Conservation (phyloP, 371 early-diverging fungal species). For the Mucor saturninus region DNA sequence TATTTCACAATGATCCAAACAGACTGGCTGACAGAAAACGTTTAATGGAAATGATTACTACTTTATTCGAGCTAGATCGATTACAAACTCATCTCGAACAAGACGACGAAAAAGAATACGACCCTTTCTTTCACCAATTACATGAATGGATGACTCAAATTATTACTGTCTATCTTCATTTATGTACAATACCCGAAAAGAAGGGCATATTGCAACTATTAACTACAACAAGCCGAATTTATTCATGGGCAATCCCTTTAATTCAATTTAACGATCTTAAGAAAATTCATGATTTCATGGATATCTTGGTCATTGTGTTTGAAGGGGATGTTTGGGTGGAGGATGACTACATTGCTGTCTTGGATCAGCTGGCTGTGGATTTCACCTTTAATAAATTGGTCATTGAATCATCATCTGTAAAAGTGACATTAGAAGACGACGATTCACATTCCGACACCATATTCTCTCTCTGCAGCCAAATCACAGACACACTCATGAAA, state of each 20-base stretch:
- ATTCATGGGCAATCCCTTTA: conserved; percentile 60
- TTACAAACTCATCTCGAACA: background rate
- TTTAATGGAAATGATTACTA: conserved; percentile 9
- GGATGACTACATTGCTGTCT: conserved; percentile 60
- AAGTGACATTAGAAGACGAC: background rate
- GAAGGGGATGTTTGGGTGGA: conserved; percentile 48
- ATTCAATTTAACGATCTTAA: conserved; percentile 48
- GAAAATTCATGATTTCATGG: conserved; percentile 33
- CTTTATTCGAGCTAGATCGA: conserved; percentile 14
- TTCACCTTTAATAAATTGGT: conserved; percentile 20
- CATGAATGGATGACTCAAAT: conserved; percentile 25
- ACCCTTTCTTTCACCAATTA: background rate
- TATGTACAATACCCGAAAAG: conserved; percentile 8
- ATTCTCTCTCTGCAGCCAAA: conserved; percentile 30
- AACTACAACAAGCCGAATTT: conserved; percentile 43
- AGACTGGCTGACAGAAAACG: conserved; percentile 15
- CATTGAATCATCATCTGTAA: conserved; percentile 1
- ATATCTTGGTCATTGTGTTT: conserved; percentile 36
- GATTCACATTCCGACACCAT: background rate
- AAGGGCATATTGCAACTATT: conserved; percentile 52
- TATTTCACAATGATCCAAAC: conserved; percentile 19
- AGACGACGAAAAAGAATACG: background rate
- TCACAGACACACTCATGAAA: conserved; percentile 33
- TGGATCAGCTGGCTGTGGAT: conserved; percentile 67
- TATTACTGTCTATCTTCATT: conserved; percentile 12